Evolutionary conservation across 305 asterid genomes (phyloP), one percentile per base, ranked within the genome.

Genomic region (Petunia hybrid): DNA sequence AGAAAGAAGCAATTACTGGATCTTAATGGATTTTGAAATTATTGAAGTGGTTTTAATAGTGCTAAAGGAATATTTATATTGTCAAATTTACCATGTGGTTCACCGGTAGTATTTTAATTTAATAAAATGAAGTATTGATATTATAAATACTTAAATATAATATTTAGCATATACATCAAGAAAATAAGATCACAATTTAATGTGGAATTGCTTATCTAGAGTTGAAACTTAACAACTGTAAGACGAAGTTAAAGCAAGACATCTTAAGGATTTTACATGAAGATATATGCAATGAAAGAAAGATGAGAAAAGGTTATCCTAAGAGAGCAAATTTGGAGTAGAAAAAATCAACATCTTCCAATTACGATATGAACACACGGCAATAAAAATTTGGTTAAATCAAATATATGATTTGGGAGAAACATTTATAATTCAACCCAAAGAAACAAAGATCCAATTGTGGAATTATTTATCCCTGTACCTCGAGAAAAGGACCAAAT

Each of bases 1-100:
- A 53, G 64, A 51, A 71, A 53, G 48, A 51, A 74, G 78, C 78
- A 74, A 74, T 36, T 73, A 73, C 12, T 35, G 46, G 35, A 45
- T 36, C 16, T 31, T 38, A 73, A 73, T 51, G 36, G 22, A 51
- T 51, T 73, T 36, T 73, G 43, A 73, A 3, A 35, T 35, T 48
- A 60, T 36, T 51, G 63, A 36, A 16, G 36, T 73, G 46, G n/a
- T 51, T 35, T 35, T 73, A 12, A 35, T 73, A 35, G 22, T 22
- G 41, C 7, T 16, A 4, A 68, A 13, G 56, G 48, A 68, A 13
- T 35, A 62, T 36, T 65, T 53, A 8, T 10, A 4, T 41, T 0
- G 2, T 68, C 8, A 51, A n/a, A 68, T 4, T 31, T 68, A 42
- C 46, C 41, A 67, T 38, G 31, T 56, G 61, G 35, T 57, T 57